Evolutionary conservation across 345 rosid genomes (phyloP), one percentile per base, ranked within the genome.

Genomic region (Chamaenerion angustifolium): DNA sequence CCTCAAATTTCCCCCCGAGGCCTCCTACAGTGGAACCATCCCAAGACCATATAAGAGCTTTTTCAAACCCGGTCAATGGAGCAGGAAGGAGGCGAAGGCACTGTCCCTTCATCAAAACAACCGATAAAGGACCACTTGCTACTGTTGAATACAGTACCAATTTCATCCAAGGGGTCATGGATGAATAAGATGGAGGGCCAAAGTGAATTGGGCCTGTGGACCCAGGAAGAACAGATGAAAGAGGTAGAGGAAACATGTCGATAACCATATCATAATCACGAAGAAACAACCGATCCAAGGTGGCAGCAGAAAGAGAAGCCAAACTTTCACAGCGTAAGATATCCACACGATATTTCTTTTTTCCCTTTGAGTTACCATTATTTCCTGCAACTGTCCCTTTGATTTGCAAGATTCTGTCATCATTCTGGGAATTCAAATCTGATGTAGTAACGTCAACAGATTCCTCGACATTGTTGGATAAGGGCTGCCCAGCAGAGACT

Each of bases 21-120:
- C 98, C 96, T 62, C 96, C 93, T 67, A 82, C 66, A 21, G 83
- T 64, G n/a, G 95, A 84, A 63, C 85, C 95, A 84, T 92, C 98
- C 98, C 98, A 92, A 40, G 95, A 82, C 98, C 98, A 92, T 64
- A 92, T 61, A 41, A 87, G 76, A 42, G 96, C 96, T 77, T 92
- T 87, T 72, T 92, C 96, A 71, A 95, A 92, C 54, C 95, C 89
- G 74, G 93, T 82, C 67, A 92, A 60, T 58, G 96, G 98, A 49
- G 96, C 96, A 61, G 98, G 98, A 77, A 92, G 96, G 73, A 92
- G 57, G 52, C 96, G 82, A 52, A 92, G 64, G 59, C 95, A 78
- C 55, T 87, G 98, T 49, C 96, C 98, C 77, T 92, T 92, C 98
- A 92, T 92, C 61, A 92, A 69, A 66, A 87, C 78, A 65, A 92